Evolutionary conservation across 2,329 filamentous ascomycete species (phyloP), one percentile per base, ranked within the genome.

Genomic region (Uncinocarpus reesii): DNA sequence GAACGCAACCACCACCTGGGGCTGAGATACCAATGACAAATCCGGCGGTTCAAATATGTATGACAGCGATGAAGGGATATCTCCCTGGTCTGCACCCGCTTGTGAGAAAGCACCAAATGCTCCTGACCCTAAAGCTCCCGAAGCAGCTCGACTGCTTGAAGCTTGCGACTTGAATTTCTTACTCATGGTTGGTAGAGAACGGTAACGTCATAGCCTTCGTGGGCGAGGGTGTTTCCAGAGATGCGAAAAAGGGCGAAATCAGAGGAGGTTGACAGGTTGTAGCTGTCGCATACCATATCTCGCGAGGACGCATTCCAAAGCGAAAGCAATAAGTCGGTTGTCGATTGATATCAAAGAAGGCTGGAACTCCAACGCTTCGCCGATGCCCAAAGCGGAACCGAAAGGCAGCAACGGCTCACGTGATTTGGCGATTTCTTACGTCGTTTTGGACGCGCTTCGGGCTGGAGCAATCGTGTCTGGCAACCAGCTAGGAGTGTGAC

Each of bases 11-110:
- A 90, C 80, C 31, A 90, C 74, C 60, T 92, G 84, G 6, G 88
- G 77, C 57, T 95, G 82, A 37, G 81, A 83, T 51, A 98, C 80
- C 36, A 71, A 71, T 28, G 81, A 80, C 56, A 95, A 79, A 59
- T 95, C 84, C 41, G 86, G 85, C 7, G 87, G 86, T 59, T 94
- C 88, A 46, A 84, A 75, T 45, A 96, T 78, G 68, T 95, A 95
- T 37, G 89, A 95, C 32, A 98, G 75, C 37, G 71, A 70, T n/a
- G 79, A 82, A 2, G 75, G 69, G 23, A 71, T 68, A 47, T 64
- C 62, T 42, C 70, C 69, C 47, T 73, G 56, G 37, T 59, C 56
- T 16, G 60, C 58, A 54, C 64, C 64, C 18, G 60, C 52, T 28
- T 56, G 53, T 2, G 65, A 65, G 38, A 69, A 67, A 2, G 62